These are phyloP conservation scores for Entophlyctis helioformis DNA, from an alignment of 192 early-diverging fungal species.

Conservation along the genomic window DNA sequence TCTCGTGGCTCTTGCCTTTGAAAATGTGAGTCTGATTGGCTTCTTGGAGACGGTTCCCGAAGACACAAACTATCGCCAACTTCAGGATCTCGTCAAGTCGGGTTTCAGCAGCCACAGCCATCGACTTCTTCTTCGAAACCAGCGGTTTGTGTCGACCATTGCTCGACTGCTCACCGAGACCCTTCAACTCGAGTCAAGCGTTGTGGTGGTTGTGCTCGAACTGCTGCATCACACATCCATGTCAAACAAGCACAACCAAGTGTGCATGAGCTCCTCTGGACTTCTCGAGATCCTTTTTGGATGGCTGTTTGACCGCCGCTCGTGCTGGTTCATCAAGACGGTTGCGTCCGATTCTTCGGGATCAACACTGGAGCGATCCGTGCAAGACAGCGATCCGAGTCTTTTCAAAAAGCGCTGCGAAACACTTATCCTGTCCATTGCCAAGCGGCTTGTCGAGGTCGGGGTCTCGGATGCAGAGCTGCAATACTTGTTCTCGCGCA, in stretches of 20 bases:
- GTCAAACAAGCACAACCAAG: conserved; percentile 12
- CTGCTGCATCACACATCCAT: neutral
- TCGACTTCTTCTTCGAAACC: neutral
- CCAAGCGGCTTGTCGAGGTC: conserved; percentile 40
- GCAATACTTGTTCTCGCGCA: conserved; percentile 39
- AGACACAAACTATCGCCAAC: neutral
- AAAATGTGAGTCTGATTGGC: conserved; percentile 13
- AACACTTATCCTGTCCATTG: conserved; percentile 7
- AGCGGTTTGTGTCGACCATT: neutral
- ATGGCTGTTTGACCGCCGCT: conserved; percentile 6
- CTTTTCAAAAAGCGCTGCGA: neutral
- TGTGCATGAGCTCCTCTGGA: conserved; percentile 5
- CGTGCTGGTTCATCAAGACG: neutral
- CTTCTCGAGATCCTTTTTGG: conserved; percentile 2
- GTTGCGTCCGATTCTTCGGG: conserved; percentile 1
- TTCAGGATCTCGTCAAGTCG: no score
- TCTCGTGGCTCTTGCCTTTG: conserved; percentile 40
- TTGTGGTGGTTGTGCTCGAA: conserved; percentile 6
- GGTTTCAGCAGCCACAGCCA: neutral
- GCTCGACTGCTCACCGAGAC: no score
- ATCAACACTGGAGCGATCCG: no score
- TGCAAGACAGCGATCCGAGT: no score
- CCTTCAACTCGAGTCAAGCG: neutral
- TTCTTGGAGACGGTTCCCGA: conserved; percentile 1
- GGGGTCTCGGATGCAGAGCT: conserved; percentile 40